phyloP scores from a whole-genome alignment of 208 protist species.

The Blastocrithidia nonstop region DNA sequence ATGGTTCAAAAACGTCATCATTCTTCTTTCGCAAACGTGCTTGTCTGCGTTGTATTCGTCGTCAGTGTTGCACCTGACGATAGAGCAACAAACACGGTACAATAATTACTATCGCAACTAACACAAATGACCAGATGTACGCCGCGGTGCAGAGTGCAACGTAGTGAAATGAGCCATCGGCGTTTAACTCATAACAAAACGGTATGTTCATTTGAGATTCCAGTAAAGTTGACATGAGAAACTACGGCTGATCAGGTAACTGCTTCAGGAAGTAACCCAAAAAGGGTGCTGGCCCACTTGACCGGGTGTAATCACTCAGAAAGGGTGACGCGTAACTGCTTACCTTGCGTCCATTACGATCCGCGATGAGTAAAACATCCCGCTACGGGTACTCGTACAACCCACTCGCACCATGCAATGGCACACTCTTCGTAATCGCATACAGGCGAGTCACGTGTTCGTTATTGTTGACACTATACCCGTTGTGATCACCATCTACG shows the following conservation, averaged over 20 bases:
- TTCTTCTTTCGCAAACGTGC: no score
- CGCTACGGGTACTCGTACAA: slow-evolving; percentile 71
- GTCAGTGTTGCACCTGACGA: slow-evolving; percentile 8
- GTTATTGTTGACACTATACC: no score
- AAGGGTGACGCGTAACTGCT: slow-evolving; percentile 58
- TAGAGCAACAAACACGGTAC: slow-evolving; percentile 13
- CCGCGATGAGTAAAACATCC: slow-evolving; percentile 55
- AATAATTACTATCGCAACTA: slow-evolving; percentile 16
- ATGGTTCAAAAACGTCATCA: no score
- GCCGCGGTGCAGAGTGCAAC: slow-evolving; percentile 63
- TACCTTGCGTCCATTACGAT: slow-evolving; percentile 60
- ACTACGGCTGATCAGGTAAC: slow-evolving; percentile 77
- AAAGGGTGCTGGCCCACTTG: slow-evolving; percentile 24
- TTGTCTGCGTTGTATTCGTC: no score
- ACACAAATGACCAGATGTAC: slow-evolving; percentile 40
- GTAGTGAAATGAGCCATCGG: slow-evolving; percentile 53
- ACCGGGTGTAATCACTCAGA: slow-evolving; percentile 12
- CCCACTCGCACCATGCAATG: slow-evolving; percentile 50
- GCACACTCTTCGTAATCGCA: slow-evolving; percentile 20
- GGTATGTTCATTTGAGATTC: slow-evolving; percentile 69
- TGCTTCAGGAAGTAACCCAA: slow-evolving; percentile 51
- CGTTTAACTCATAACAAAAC: slow-evolving; percentile 74
- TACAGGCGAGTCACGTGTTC: slow-evolving; percentile 13
- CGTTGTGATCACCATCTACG: no score
- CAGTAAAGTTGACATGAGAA: slow-evolving; percentile 49